Evolutionary conservation across 805 yeast genomes (phyloP).

Genomic region (Cyberlindnera nakhonratchasimensis): DNA sequence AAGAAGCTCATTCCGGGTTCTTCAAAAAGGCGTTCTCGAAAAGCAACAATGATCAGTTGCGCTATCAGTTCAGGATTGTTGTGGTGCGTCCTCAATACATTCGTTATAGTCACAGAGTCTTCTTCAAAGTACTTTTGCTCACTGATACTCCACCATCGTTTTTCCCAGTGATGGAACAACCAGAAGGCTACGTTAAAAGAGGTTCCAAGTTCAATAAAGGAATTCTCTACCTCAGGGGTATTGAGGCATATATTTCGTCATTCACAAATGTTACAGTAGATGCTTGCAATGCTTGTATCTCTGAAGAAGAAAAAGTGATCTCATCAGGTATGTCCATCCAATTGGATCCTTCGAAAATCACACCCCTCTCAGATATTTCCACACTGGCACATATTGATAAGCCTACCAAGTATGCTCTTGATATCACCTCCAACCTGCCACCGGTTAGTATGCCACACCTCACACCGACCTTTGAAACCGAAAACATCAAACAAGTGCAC

Average conservation of each 20-base stretch:
- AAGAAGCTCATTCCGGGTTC: background rate
- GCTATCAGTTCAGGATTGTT: constrained; percentile 5
- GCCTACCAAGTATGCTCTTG: constrained; percentile 7
- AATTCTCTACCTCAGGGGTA: constrained; percentile 4
- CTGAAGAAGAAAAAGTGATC: background rate
- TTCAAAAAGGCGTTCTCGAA: constrained; percentile 6
- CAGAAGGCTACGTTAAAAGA: constrained; percentile 3
- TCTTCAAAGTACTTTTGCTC: constrained; percentile 7
- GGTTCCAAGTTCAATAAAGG: background rate
- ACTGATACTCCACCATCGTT: constrained; percentile 8
- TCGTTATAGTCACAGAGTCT: constrained; percentile 6
- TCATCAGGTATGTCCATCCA: background rate
- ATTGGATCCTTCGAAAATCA: constrained; percentile 5
- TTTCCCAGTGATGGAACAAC: background rate
- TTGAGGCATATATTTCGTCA: constrained; percentile 1
- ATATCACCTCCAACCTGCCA: constrained; percentile 4
- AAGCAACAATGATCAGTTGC: background rate
- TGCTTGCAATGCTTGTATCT: constrained; percentile 1
- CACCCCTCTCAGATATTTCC: background rate
- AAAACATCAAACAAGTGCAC: constrained; percentile 7
- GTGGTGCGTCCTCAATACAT: constrained; percentile 5
- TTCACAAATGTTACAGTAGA: constrained; percentile 3
- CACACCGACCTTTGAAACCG: constrained; percentile 3
- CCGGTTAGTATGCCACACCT: constrained; percentile 6
- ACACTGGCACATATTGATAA: background rate